Evolutionary conservation across 2,329 filamentous ascomycete species (phyloP).

Genomic region (Colletotrichum noveboracense): DNA sequence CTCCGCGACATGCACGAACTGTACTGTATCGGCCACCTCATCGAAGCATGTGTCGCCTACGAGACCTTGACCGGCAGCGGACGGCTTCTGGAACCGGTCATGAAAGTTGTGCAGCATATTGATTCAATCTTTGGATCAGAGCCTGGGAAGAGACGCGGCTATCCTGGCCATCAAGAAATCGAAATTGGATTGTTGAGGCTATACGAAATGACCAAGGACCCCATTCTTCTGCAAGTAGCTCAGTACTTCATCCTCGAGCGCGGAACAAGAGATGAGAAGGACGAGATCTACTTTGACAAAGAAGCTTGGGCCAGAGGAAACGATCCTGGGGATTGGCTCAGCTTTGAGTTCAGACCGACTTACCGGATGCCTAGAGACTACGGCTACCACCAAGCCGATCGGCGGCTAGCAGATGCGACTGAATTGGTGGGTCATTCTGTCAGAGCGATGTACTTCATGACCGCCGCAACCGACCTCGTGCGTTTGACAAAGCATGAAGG

Average conservation of each 20-base stretch:
- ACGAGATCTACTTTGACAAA: conserved; percentile 57
- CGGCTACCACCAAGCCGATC: conserved; percentile 63
- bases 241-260: conserved; percentile 63
- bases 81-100: not conserved
- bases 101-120: not conserved
- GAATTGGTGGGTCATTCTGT: conserved; percentile 65
- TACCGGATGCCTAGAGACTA: conserved; percentile 36
- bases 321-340: conserved; percentile 33
- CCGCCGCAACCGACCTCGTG: conserved; percentile 60
- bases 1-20: conserved; percentile 1
- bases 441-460: conserved; percentile 64
- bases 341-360: conserved; percentile 39
- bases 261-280: conserved; percentile 53
- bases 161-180: conserved; percentile 35
- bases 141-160: not conserved
- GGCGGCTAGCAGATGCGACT: conserved; percentile 56
- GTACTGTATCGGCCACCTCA: not conserved
- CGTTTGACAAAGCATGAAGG: conserved; percentile 27
- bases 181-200: conserved; percentile 51
- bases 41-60: not conserved
- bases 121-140: not conserved
- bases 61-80: not conserved
- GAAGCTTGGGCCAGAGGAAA: conserved; percentile 51
- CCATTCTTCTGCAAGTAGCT: conserved; percentile 44
- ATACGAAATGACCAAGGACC: conserved; percentile 37